Conservation (phyloP, 768 basidiomycete genomes). For the Phanerochaete sordida region DNA sequence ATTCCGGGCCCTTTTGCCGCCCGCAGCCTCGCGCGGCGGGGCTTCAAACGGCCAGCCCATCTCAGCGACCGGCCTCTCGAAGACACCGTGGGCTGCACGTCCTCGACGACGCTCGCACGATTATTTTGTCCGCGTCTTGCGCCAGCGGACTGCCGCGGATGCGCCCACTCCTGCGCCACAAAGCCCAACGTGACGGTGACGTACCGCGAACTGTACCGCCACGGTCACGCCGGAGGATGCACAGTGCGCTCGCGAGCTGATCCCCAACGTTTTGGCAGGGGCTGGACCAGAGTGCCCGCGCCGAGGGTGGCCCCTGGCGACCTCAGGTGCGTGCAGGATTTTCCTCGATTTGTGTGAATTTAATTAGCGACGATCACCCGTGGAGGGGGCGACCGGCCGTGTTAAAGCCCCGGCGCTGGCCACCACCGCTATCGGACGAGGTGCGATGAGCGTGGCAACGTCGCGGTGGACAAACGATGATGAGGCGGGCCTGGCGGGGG, state of each 20-base stretch:
- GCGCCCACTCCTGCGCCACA: not conserved
- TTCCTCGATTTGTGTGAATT: not conserved
- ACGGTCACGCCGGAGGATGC: slow-evolving; percentile 1
- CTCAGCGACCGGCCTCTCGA: too few relatives aligned
- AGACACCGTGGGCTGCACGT: not conserved
- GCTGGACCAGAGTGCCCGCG: not conserved
- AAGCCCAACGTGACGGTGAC: slow-evolving; percentile 4
- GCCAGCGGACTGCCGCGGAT: not conserved
- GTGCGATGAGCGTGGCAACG: not conserved
- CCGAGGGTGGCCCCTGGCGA: not conserved
- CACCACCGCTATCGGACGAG: not conserved
- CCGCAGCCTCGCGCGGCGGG: too few relatives aligned
- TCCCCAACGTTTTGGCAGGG: not conserved
- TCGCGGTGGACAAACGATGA: not conserved
- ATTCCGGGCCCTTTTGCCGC: not conserved
- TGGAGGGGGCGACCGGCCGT: not conserved
- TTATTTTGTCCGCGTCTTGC: not conserved
- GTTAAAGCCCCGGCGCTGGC: not conserved
- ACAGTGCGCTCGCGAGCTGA: not conserved
- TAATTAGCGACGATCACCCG: not conserved
- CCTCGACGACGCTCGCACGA: not conserved
- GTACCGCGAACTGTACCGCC: not conserved
- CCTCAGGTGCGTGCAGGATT: not conserved
- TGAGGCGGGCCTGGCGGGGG: not conserved
- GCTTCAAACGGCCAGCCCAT: not conserved